Conservation (phyloP, 75 land plant genomes). For the Picea glauca region DNA sequence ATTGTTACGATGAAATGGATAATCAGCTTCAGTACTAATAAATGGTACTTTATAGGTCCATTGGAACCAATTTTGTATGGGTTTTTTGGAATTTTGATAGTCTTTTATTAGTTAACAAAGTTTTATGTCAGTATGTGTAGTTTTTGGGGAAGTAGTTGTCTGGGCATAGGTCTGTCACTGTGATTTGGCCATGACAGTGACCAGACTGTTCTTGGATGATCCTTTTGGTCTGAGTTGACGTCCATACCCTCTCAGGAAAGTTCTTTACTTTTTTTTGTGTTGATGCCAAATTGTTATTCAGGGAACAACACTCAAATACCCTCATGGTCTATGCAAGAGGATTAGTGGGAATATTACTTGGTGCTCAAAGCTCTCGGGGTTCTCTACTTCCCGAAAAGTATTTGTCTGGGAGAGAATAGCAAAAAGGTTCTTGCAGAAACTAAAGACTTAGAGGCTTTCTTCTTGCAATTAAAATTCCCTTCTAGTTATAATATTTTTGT, state of each 20-base stretch:
- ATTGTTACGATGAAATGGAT: background rate
- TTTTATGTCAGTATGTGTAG: background rate
- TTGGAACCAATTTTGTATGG: background rate
- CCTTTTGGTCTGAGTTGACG: background rate
- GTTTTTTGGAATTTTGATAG: background rate
- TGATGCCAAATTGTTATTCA: too few relatives aligned
- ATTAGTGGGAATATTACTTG: too few relatives aligned
- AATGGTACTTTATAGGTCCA: background rate
- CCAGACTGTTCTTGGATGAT: background rate
- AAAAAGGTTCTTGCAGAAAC: too few relatives aligned
- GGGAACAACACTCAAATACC: too few relatives aligned
- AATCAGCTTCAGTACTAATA: background rate
- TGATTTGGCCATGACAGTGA: background rate
- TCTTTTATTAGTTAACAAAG: background rate
- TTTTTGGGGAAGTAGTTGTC: background rate
- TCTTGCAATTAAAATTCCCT: too few relatives aligned
- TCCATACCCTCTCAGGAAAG: background rate
- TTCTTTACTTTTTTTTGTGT: background rate
- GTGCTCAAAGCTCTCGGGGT: too few relatives aligned
- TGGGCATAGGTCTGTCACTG: background rate
- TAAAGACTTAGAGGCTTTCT: too few relatives aligned
- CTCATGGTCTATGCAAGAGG: too few relatives aligned
- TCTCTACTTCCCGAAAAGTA: too few relatives aligned
- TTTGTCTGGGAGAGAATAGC: too few relatives aligned
- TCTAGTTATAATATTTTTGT: too few relatives aligned